Base-by-base conservation (phyloP, 768 basidiomycete species). In the Tricholomella constricta region DNA sequence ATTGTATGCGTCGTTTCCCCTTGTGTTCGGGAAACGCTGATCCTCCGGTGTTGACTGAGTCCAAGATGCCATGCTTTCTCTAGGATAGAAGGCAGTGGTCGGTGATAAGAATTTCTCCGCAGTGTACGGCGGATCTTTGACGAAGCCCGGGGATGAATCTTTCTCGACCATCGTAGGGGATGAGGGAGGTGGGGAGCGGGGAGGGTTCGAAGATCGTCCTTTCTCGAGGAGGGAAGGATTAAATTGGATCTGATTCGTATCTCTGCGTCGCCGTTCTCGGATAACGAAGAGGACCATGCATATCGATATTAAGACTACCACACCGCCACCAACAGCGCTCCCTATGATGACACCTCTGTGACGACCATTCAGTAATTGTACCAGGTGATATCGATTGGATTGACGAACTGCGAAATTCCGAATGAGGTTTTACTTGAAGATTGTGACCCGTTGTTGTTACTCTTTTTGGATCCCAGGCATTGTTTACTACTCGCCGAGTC, bases 261-360 rank as follows among this genome's bases (percentile, higher is more conserved):
- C 67, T 40, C 60, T 63, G 53, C 70, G 66, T 41, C 73, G 69
- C 37, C 78, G 65, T 55, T 77, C 70, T 44, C 73, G 71, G 47
- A 76, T 36, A 48, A 78, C 55, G 60, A 77, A 83, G 23, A 77
- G 45, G 12, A 70, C 58, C 71, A 82, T 74, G 17, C 69, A 64
- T n/a, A 80, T 35, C 10, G 67, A 67, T 17, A 81, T 61, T 4
- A 78, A 32, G n/a, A 69, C 62, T 10, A 81, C 62, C 7, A 73
- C 63, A 26, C 64, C 69, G n/a, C 73, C 73, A 29, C 72, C 78
- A 31, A 74, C 64, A 32, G 75, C 69, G 31, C 77, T 65, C 6
- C 78, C 79, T 44, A 84, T 78, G 46, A 81, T 69, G 9, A 76
- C 69, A 20, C 65, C 65, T 55, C 79, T 85, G 38, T 2, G 51